Percentiles rank a stretch among this genome's conserved stretches.
These are phyloP conservation scores for Xerocomus nothofagi DNA, from an alignment of 1,284 basidiomycete species.

Conservation along the genomic window DNA sequence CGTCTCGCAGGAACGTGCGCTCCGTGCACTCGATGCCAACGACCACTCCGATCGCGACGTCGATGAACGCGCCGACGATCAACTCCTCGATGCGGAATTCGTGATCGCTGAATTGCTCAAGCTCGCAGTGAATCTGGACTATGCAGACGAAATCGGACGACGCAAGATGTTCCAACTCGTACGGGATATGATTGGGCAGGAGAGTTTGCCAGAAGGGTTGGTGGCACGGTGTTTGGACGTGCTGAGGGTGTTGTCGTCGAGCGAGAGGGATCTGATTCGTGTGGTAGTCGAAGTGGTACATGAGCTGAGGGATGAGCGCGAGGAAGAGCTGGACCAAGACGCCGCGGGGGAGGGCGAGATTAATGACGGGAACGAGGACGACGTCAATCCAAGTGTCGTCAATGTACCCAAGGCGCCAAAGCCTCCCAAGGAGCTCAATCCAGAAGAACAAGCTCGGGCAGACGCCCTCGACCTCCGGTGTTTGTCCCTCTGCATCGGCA, in stretches of 20 bases:
- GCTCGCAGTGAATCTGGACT: constrained; percentile 85
- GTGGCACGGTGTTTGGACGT: constrained; percentile 87
- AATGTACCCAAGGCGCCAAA: constrained; percentile 16
- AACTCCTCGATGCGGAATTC: constrained; percentile 48
- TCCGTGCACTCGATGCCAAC: constrained; percentile 44
- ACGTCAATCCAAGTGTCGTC: constrained; percentile 3
- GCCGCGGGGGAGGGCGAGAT: constrained; percentile 21
- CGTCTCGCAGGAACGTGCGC: constrained; percentile 42
- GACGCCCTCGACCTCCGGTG: constrained; percentile 83
- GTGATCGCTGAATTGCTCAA: constrained; percentile 81
- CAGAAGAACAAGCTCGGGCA: constrained; percentile 57
- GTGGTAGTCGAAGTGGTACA: constrained; percentile 94
- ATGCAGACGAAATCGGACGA: constrained; percentile 92
- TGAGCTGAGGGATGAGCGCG: constrained; percentile 71
- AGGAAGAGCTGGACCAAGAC: constrained; percentile 35
- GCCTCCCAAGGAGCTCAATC: constrained; percentile 47
- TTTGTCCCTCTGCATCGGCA: constrained; percentile 84
- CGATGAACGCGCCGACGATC: constrained; percentile 56
- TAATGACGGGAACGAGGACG: constrained; percentile 27
- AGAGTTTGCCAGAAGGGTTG: constrained; percentile 74
- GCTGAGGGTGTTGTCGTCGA: constrained; percentile 79
- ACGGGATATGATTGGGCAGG: constrained; percentile 85
- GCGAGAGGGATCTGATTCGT: constrained; percentile 89
- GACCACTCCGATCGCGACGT: constrained; percentile 46
- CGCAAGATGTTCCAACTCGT: constrained; percentile 90